phyloP scores from a whole-genome alignment of 2,329 filamentous ascomycete species.

The Aspergillus unguis region DNA sequence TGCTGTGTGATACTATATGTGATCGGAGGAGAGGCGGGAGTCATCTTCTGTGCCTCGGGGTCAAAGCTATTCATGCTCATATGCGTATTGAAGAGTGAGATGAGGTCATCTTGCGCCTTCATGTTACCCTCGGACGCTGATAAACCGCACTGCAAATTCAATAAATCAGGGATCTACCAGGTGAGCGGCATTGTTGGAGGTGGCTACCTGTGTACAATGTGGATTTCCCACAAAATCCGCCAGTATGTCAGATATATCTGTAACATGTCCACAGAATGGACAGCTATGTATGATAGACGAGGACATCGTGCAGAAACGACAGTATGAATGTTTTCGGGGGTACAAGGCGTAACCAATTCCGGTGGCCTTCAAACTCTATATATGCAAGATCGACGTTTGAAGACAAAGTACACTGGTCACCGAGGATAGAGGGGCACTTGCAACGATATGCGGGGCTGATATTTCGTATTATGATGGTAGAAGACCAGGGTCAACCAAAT shows the following conservation, averaged over 20 bases:
- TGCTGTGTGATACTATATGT: constrained; percentile 76
- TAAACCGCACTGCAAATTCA: constrained; percentile 39
- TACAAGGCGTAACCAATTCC: background rate
- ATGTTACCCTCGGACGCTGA: constrained; percentile 46
- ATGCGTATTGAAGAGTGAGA: constrained; percentile 73
- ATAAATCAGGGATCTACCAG: constrained; percentile 18
- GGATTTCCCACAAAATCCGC: constrained; percentile 38
- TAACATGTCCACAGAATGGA: constrained; percentile 38
- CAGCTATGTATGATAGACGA: constrained; percentile 38
- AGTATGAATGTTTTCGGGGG: too few relatives aligned
- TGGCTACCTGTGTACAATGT: constrained; percentile 41
- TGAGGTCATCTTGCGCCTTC: constrained; percentile 76
- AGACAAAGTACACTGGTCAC: background rate
- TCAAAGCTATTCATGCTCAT: constrained; percentile 57
- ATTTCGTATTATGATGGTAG: background rate
- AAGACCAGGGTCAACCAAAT: background rate
- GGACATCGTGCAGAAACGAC: constrained; percentile 30
- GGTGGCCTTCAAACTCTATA: background rate
- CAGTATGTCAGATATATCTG: constrained; percentile 35
- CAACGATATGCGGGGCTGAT: background rate
- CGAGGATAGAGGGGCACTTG: background rate
- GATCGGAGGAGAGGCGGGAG: constrained; percentile 47
- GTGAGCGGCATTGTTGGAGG: constrained; percentile 18
- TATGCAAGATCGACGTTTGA: background rate
- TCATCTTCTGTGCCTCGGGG: constrained; percentile 31